These are phyloP conservation scores for Fusarium concolor DNA, from an alignment of 2,329 filamentous ascomycete genomes.

Conservation along the genomic window DNA sequence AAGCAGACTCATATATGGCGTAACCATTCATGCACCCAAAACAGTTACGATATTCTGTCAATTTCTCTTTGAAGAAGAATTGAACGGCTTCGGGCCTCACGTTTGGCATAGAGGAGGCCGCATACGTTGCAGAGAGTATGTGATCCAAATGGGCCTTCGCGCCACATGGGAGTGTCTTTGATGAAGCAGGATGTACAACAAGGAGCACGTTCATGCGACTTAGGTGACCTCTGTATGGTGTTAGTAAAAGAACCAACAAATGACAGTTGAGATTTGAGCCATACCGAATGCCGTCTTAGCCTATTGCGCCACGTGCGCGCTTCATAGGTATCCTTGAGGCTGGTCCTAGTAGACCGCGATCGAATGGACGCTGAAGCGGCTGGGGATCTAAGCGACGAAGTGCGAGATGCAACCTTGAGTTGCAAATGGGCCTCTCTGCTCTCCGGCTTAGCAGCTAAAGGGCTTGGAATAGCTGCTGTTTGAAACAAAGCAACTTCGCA, in stretches of 20 bases:
- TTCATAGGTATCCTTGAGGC: conserved; percentile 17
- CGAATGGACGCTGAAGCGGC: conserved; percentile 2
- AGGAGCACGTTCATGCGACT: neutral
- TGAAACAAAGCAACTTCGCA: conserved; percentile 20
- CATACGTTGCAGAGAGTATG: conserved; percentile 27
- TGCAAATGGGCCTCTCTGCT: neutral
- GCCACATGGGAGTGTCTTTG: conserved; percentile 24
- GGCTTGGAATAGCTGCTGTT: conserved; percentile 12
- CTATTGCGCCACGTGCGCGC: conserved; percentile 26
- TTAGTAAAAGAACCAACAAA: neutral
- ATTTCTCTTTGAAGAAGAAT: neutral
- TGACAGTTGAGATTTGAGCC: neutral
- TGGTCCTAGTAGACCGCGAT: conserved; percentile 3
- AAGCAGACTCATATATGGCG: neutral
- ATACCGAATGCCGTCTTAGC: conserved; percentile 18
- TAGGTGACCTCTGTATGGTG: conserved; percentile 6
- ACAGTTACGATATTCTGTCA: neutral
- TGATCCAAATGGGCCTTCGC: conserved; percentile 19
- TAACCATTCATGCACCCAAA: neutral
- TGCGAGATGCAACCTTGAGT: neutral
- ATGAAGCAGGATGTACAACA: conserved; percentile 28
- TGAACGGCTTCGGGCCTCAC: neutral
- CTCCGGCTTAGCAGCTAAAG: neutral
- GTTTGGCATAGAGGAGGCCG: conserved; percentile 16
- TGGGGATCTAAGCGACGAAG: conserved; percentile 3